A percentile compares a stretch with the other conserved stretches of the same genome.
Evolutionary conservation across 768 basidiomycete species (phyloP).

Genomic region (Termitomyces sp.): DNA sequence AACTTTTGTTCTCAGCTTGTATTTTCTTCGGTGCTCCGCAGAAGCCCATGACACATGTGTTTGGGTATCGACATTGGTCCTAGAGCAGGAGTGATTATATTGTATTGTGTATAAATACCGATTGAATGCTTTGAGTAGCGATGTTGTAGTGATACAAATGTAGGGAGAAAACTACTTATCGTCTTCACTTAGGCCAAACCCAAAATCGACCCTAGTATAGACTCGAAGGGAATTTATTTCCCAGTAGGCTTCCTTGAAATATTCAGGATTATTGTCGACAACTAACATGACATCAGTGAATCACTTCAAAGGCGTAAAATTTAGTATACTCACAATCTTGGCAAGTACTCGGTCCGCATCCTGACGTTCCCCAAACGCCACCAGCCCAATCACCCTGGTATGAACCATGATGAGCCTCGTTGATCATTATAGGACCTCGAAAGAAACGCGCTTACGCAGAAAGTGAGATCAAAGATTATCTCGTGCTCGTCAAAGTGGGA

Average conservation of each 20-base stretch:
- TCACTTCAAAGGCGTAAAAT: background rate
- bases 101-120: background rate
- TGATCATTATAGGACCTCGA: background rate
- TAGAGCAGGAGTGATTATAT: background rate
- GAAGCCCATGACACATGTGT: background rate
- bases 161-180: background rate
- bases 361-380: constrained; percentile 26
- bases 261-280: constrained; percentile 52
- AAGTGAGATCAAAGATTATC: constrained; percentile 55
- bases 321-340: constrained; percentile 34
- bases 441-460: constrained; percentile 41
- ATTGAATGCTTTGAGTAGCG: background rate
- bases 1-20: background rate
- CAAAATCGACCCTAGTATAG: constrained; percentile 27
- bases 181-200: background rate
- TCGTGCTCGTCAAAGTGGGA: constrained; percentile 46
- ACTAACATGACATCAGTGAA: constrained; percentile 23
- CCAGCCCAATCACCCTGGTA: constrained; percentile 52
- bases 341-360: constrained; percentile 36
- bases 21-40: background rate
- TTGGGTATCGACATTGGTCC: background rate
- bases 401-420: background rate
- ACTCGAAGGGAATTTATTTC: constrained; percentile 56
- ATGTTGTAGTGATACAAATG: background rate
- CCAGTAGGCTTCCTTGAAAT: constrained; percentile 65